phyloP scores from a whole-genome alignment of 768 basidiomycete species.

The Leccinum olivaceopallidum region DNA sequence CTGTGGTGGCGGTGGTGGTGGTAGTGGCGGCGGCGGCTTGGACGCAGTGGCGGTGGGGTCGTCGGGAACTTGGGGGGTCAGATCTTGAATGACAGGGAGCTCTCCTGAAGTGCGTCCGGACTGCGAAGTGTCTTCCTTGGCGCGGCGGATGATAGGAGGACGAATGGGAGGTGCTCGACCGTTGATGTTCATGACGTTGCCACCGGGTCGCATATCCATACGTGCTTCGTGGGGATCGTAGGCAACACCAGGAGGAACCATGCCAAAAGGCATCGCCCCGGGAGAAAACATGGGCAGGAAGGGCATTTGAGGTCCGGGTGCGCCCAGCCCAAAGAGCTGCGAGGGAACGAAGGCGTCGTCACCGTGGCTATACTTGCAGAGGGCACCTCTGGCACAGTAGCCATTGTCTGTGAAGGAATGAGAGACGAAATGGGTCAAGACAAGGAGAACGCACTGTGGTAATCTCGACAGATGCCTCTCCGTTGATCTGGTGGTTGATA shows the following conservation, averaged over 20 bases:
- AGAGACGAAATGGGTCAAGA: background rate
- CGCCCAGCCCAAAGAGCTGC: slow-evolving; percentile 60
- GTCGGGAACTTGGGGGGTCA: slow-evolving; percentile 57
- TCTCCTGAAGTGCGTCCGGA: slow-evolving; percentile 58
- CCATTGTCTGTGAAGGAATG: slow-evolving; percentile 65
- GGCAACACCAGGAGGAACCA: slow-evolving; percentile 45
- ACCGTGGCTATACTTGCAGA: slow-evolving; percentile 92
- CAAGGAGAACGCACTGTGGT: slow-evolving; percentile 69
- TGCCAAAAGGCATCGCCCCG: slow-evolving; percentile 55
- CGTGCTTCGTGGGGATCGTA: slow-evolving; percentile 81
- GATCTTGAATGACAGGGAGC: slow-evolving; percentile 80
- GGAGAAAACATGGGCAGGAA: slow-evolving; percentile 71
- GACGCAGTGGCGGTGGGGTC: slow-evolving; percentile 30
- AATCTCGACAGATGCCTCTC: slow-evolving; percentile 85
- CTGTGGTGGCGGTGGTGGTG: slow-evolving; percentile 13
- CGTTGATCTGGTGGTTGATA: slow-evolving; percentile 75
- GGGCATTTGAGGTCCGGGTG: slow-evolving; percentile 46
- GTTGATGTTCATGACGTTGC: slow-evolving; percentile 29
- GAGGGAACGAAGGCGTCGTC: slow-evolving; percentile 82
- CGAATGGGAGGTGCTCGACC: slow-evolving; percentile 45
- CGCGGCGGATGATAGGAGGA: slow-evolving; percentile 56
- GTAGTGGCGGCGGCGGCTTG: slow-evolving; percentile 7
- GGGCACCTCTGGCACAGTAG: slow-evolving; percentile 84
- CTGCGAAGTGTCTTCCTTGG: slow-evolving; percentile 51
- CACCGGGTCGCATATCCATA: slow-evolving; percentile 75